These are phyloP conservation scores for Pleurotus tuber-regium DNA, from an alignment of 768 basidiomycete species.

Conservation along the genomic window DNA sequence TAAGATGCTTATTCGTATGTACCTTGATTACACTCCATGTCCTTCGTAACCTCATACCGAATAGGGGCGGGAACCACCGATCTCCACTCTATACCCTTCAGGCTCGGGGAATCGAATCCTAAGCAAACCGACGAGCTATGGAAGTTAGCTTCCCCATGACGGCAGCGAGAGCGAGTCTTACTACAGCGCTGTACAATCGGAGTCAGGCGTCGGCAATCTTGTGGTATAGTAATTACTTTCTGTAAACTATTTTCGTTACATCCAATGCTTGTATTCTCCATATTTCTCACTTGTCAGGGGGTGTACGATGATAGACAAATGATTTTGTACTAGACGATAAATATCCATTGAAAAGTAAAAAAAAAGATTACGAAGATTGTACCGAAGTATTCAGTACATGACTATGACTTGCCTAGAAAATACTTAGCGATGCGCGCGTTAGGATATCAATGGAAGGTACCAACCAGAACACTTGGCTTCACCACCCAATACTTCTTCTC, in stretches of 20 bases:
- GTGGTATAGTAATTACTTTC: too few species aligned
- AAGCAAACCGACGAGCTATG: slow-evolving; percentile 1
- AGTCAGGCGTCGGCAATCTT: too few species aligned
- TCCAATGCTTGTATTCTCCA: too few species aligned
- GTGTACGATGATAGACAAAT: too few species aligned
- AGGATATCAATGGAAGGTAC: background rate
- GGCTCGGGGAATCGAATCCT: background rate
- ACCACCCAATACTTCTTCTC: slow-evolving; percentile 75
- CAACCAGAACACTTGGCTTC: slow-evolving; percentile 28
- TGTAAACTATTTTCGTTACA: too few species aligned
- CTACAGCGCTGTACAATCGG: too few species aligned
- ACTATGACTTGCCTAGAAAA: background rate
- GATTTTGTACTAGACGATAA: too few species aligned
- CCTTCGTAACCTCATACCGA: background rate
- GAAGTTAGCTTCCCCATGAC: too few species aligned
- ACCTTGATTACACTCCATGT: background rate
- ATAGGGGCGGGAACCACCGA: background rate
- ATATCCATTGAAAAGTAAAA: too few species aligned
- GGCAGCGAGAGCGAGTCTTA: too few species aligned
- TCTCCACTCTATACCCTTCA: background rate
- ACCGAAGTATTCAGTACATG: background rate
- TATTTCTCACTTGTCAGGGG: too few species aligned
- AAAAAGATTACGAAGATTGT: background rate
- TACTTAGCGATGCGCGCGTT: background rate
- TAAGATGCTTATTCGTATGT: slow-evolving; percentile 73